These are phyloP conservation scores for Rhodosporidiobolus sp. DNA, from an alignment of 768 basidiomycete species.

Conservation along the genomic window DNA sequence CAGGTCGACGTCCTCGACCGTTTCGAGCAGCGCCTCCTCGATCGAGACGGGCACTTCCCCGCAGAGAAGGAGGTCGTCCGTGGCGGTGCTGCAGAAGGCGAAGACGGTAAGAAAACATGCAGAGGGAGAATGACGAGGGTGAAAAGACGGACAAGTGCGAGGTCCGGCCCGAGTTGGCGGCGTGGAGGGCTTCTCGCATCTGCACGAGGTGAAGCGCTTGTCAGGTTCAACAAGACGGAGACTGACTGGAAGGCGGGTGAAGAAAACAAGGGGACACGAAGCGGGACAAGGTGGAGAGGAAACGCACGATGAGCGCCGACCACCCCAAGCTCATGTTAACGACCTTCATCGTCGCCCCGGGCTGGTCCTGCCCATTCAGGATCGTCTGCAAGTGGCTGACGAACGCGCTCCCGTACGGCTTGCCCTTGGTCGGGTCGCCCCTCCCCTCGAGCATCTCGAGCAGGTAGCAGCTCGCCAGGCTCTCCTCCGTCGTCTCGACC, in stretches of 20 bases:
- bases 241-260: too few relatives aligned
- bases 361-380: slow-evolving; percentile 18
- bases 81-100: slow-evolving; percentile 11
- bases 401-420: slow-evolving; percentile 37
- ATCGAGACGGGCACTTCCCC: slow-evolving; percentile 30
- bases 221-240: too few relatives aligned
- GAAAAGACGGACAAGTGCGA: slow-evolving; percentile 24
- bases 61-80: slow-evolving; percentile 34
- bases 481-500: slow-evolving; percentile 27
- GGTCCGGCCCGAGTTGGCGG: slow-evolving; percentile 30
- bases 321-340: slow-evolving; percentile 34
- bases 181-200: slow-evolving; percentile 39
- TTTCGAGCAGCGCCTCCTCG: slow-evolving; percentile 32
- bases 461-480: slow-evolving; percentile 35
- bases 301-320: slow-evolving; percentile 30
- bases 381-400: slow-evolving; percentile 35
- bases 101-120: neutral
- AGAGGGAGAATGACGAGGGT: too few relatives aligned
- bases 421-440: slow-evolving; percentile 22
- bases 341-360: slow-evolving; percentile 10
- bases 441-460: slow-evolving; percentile 38
- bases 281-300: too few relatives aligned
- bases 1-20: slow-evolving; percentile 39
- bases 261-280: neutral
- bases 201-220: neutral